Evolutionary conservation across 2,329 filamentous ascomycete species (phyloP).

Genomic region (Venturia effusa): DNA sequence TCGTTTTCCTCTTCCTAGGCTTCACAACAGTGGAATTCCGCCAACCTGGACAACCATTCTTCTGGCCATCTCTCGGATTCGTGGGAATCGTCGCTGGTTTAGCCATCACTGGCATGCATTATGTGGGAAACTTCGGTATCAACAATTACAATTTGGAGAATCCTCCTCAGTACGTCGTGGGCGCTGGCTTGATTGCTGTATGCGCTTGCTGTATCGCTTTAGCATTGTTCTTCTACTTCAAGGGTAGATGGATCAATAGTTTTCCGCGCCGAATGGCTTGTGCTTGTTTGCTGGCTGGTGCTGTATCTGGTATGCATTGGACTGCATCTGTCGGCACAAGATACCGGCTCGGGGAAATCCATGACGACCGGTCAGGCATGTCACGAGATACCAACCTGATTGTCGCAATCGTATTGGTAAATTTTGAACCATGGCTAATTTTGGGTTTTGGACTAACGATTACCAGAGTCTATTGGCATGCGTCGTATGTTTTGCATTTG

Average conservation of each 20-base stretch:
- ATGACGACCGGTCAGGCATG: slow-evolving; percentile 28
- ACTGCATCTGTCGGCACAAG: slow-evolving; percentile 60
- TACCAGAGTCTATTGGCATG: slow-evolving; percentile 28
- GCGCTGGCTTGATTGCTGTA: slow-evolving; percentile 61
- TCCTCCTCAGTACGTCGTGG: slow-evolving; percentile 47
- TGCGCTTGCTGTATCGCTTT: slow-evolving; percentile 60
- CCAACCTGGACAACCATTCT: slow-evolving; percentile 19
- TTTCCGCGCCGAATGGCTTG: slow-evolving; percentile 65
- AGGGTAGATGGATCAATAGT: slow-evolving; percentile 63
- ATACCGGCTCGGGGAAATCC: slow-evolving; percentile 46
- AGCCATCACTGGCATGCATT: slow-evolving; percentile 78
- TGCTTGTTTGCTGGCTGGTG: slow-evolving; percentile 56
- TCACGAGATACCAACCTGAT: slow-evolving; percentile 56
- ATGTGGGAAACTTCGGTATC: slow-evolving; percentile 75
- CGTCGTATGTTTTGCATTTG: slow-evolving; percentile 24
- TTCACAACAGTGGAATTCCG: slow-evolving; percentile 54
- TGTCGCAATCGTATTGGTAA: slow-evolving; percentile 60
- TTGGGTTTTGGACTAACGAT: slow-evolving; percentile 4
- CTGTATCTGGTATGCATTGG: slow-evolving; percentile 84
- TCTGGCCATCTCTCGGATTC: slow-evolving; percentile 29
- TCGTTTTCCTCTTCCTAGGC: slow-evolving; percentile 60
- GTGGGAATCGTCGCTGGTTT: slow-evolving; percentile 62
- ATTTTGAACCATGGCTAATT: slow-evolving; percentile 17
- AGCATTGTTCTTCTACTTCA: slow-evolving; percentile 66
- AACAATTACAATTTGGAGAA: slow-evolving; percentile 64